Percentiles rank a stretch among this genome's conserved stretches.
Evolutionary conservation across 2,329 filamentous ascomycete species (phyloP).

Genomic region (Xylaria polymorpha): DNA sequence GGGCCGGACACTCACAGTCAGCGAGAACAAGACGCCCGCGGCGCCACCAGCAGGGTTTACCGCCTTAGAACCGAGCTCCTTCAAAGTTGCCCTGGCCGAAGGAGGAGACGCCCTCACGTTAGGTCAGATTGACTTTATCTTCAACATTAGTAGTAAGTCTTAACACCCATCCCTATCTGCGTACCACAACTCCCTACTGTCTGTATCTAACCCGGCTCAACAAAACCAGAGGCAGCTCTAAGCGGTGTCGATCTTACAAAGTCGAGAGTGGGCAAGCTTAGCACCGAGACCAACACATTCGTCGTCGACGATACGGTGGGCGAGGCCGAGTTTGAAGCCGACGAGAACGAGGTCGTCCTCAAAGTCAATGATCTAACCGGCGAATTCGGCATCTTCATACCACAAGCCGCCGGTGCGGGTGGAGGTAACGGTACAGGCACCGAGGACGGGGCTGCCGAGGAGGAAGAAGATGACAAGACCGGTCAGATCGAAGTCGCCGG

Average conservation of each 20-base stretch:
- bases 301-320: neutral
- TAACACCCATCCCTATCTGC: neutral
- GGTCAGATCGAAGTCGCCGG: conserved; percentile 9
- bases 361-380: conserved; percentile 9
- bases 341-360: conserved; percentile 9
- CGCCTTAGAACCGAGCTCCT: conserved; percentile 1
- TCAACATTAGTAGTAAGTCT: conserved; percentile 1
- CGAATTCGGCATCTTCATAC: conserved; percentile 15
- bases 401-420: neutral
- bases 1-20: conserved; percentile 10
- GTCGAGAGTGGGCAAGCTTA: conserved; percentile 4
- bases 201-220: neutral
- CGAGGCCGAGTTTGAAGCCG: conserved; percentile 6
- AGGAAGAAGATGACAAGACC: conserved; percentile 5
- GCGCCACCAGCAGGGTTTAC: conserved; percentile 2
- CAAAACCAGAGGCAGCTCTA: neutral
- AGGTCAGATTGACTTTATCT: conserved; percentile 13
- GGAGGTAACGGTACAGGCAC: too few species aligned
- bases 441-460: neutral
- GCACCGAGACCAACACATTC: conserved; percentile 11
- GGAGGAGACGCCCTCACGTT: conserved; percentile 6
- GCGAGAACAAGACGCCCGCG: conserved; percentile 12
- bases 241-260: conserved; percentile 13
- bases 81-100: neutral
- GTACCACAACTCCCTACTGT: neutral